A percentile compares a stretch with the other conserved stretches of the same genome.
phyloP scores from a whole-genome alignment of 164 flowering plant species.

The Vitis rotundifolia region DNA sequence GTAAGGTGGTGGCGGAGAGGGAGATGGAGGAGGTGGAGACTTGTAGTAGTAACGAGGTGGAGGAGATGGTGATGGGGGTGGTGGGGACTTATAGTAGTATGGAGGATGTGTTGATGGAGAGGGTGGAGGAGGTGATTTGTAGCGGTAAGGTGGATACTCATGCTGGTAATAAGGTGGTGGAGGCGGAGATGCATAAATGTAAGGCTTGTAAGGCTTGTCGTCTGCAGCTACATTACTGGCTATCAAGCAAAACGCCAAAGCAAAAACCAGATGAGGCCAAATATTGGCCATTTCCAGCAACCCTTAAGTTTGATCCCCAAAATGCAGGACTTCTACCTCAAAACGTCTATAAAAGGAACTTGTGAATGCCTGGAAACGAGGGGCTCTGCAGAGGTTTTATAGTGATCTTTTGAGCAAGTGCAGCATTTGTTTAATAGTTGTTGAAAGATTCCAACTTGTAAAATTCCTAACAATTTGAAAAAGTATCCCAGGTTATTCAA shows the following conservation, averaged over 20 bases:
- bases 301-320: too few species aligned
- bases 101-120: conserved; percentile 14
- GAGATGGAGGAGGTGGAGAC: neutral
- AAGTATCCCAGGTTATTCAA: too few species aligned
- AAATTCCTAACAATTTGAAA: too few species aligned
- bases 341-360: too few species aligned
- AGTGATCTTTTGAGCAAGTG: too few species aligned
- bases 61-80: neutral
- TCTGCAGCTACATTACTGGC: conserved; percentile 3
- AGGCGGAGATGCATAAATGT: neutral
- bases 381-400: too few species aligned
- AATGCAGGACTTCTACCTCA: too few species aligned
- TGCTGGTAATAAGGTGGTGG: neutral
- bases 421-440: too few species aligned
- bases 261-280: neutral
- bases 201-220: neutral
- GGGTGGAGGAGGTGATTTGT: neutral
- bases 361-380: too few species aligned
- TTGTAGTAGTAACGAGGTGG: neutral
- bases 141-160: neutral
- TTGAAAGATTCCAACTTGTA: too few species aligned
- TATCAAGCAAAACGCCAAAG: conserved; percentile 6
- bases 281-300: neutral
- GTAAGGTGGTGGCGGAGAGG: conserved; percentile 16
- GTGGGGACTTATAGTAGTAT: conserved; percentile 6